phyloP scores from a whole-genome alignment of 83 land plant species.

The Diphasiastrum complanatum region DNA sequence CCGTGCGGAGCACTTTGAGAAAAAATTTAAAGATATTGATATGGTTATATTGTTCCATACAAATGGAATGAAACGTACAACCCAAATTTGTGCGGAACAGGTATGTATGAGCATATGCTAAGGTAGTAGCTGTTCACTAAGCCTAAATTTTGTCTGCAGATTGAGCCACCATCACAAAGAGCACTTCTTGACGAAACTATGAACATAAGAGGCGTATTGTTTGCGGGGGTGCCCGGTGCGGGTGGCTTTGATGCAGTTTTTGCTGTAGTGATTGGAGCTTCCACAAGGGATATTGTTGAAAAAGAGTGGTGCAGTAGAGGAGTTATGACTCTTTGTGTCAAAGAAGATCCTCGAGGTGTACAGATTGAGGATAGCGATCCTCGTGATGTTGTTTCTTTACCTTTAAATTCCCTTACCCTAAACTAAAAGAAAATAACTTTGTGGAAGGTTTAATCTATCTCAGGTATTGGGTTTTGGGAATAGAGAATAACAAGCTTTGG shows the following conservation, averaged over 20 bases:
- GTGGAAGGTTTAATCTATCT: too few species aligned
- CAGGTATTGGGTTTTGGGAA: too few species aligned
- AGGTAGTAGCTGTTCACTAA: too few species aligned
- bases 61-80: too few species aligned
- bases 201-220: constrained; percentile 71
- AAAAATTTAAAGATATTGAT: neutral
- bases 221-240: constrained; percentile 99
- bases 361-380: constrained; percentile 65
- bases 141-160: constrained; percentile 42
- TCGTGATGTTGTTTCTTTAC: too few species aligned
- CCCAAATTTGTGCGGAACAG: too few species aligned
- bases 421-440: too few species aligned
- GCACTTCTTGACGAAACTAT: constrained; percentile 66
- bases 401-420: too few species aligned
- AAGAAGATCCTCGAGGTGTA: constrained; percentile 85
- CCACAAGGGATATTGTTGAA: constrained; percentile 37
- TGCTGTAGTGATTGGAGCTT: constrained; percentile 69
- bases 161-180: constrained; percentile 86
- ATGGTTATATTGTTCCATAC: neutral
- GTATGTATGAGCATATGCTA: too few species aligned
- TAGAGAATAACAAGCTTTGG: too few species aligned
- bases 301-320: constrained; percentile 63
- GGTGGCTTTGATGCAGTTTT: constrained; percentile 97
- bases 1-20: neutral
- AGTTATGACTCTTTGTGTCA: constrained; percentile 67